Evolutionary conservation across 164 flowering plant genomes (phyloP), one percentile per base, ranked within the genome.

Genomic region (Dillenia suffruticosa): DNA sequence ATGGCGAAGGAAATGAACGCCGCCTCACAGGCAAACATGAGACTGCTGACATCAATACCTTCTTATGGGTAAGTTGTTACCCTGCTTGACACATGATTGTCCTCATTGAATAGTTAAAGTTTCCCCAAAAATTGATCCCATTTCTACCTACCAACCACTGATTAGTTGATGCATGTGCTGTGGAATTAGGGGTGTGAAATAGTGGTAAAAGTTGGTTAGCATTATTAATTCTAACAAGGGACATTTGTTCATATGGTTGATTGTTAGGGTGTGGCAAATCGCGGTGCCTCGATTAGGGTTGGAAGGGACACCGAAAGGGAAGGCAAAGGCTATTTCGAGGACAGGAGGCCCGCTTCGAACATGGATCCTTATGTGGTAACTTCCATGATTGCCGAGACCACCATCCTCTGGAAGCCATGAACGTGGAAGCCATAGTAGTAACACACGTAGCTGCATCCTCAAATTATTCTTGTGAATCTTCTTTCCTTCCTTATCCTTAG

Each of bases 321-420:
- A 0, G 80, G 80, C 56, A 76, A 76, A 70, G 80, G 80, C n/a
- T 76, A 76, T 54, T 76, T 76, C 5, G 80, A 76, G 62, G 80
- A 76, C 68, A 70, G 80, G 68, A 73, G 80, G 77, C 80, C 80
- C 16, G 80, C 80, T 13, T 76, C 80, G 2, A 76, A 76, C 65
- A 76, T 76, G 80, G 80, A 76, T 61, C 80, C 77, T 8, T 76
- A 76, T 45, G 70, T 70, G 9, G 80, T 76, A 22, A 73, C 80
- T 48, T 68, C 71, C 49, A 73, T 73, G 80, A 65, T 76, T 44
- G 80, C 77, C 15, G 77, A 76, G 58, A 76, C 80, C 11, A 76
- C 80, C 55, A 64, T 76, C 58, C 68, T 76, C 32, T 70, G 61
- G 74, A 70, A 76, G 63, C 68, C 74, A 70, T 59, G 51, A 65